Conservation (phyloP, 1,284 basidiomycete species). For the Amylostereum chailletii region DNA sequence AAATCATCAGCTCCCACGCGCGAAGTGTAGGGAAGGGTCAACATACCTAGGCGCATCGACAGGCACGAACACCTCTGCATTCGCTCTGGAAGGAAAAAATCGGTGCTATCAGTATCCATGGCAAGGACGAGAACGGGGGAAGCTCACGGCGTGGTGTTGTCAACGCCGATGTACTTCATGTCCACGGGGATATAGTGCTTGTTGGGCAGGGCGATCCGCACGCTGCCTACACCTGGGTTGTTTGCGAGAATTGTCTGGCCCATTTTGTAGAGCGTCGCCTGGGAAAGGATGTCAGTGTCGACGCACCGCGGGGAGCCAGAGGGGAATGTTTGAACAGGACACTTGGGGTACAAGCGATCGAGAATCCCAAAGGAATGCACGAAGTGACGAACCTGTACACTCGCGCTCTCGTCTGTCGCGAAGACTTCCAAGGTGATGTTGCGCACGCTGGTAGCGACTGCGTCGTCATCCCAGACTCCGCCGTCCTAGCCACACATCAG, state of each 20-base stretch:
- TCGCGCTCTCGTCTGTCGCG: slow-evolving; percentile 82
- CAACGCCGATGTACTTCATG: slow-evolving; percentile 55
- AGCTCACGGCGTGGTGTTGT: slow-evolving; percentile 42
- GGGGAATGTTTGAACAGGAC: neutral
- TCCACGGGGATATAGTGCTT: slow-evolving; percentile 88
- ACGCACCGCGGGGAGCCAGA: too few relatives aligned
- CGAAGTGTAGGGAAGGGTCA: neutral
- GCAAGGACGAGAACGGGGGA: slow-evolving; percentile 5
- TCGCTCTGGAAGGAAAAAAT: slow-evolving; percentile 6
- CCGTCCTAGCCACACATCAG: slow-evolving; percentile 22
- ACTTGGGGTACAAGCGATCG: neutral
- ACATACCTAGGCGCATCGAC: slow-evolving; percentile 68
- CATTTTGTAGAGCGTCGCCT: slow-evolving; percentile 92
- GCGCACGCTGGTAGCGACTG: slow-evolving; percentile 50
- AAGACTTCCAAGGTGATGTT: slow-evolving; percentile 75
- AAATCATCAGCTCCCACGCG: slow-evolving; percentile 3
- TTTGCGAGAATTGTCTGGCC: slow-evolving; percentile 63
- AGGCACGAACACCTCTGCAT: slow-evolving; percentile 78
- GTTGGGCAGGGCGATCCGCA: slow-evolving; percentile 82
- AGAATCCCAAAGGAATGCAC: neutral
- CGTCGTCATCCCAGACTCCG: slow-evolving; percentile 51
- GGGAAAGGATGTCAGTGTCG: slow-evolving; percentile 1
- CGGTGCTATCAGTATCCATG: slow-evolving; percentile 1
- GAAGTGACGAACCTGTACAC: slow-evolving; percentile 65
- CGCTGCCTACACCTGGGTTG: slow-evolving; percentile 52